phyloP scores from a whole-genome alignment of 192 early-diverging fungal genomes.

The Physocladia obscura region DNA sequence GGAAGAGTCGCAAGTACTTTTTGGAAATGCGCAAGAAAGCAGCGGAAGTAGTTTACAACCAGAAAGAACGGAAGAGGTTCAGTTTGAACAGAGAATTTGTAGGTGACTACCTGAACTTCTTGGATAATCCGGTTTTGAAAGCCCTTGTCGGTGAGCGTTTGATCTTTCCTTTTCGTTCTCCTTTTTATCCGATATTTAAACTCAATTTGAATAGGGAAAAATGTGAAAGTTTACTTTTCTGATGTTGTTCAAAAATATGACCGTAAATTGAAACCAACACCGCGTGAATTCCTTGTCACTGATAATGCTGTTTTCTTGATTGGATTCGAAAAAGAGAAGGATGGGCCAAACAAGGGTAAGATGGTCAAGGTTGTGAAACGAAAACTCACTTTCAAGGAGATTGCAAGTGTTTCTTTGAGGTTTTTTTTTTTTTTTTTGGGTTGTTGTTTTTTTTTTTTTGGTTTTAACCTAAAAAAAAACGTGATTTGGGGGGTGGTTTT shows the following conservation, averaged over 20 bases:
- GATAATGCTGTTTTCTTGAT: conserved; percentile 52
- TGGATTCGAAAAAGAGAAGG: conserved; percentile 55
- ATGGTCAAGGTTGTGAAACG: conserved; percentile 59
- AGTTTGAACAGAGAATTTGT: conserved; percentile 82
- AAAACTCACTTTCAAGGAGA: conserved; percentile 45
- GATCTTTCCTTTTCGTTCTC: not conserved
- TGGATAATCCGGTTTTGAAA: conserved; percentile 60
- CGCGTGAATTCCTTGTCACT: conserved; percentile 51
- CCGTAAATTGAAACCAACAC: conserved; percentile 55
- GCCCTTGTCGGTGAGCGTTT: conserved; percentile 45
- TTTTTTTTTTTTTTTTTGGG: too few relatives aligned
- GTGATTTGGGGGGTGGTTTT: conserved; percentile 55
- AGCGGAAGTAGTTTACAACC: conserved; percentile 79
- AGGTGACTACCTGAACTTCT: conserved; percentile 83
- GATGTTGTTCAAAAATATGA: conserved; percentile 56
- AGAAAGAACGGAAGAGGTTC: conserved; percentile 91
- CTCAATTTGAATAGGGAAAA: conserved; percentile 43
- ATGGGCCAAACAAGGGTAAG: conserved; percentile 62
- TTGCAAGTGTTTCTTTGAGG: conserved; percentile 52
- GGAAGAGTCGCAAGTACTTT: conserved; percentile 87
- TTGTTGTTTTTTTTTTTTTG: not conserved
- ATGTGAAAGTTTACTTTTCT: conserved; percentile 55
- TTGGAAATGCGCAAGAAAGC: conserved; percentile 92
- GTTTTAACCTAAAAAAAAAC: conserved; percentile 40
- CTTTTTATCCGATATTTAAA: not conserved